Base-by-base conservation (phyloP, 192 early-diverging fungal species). In the Coemansia sp. region DNA sequence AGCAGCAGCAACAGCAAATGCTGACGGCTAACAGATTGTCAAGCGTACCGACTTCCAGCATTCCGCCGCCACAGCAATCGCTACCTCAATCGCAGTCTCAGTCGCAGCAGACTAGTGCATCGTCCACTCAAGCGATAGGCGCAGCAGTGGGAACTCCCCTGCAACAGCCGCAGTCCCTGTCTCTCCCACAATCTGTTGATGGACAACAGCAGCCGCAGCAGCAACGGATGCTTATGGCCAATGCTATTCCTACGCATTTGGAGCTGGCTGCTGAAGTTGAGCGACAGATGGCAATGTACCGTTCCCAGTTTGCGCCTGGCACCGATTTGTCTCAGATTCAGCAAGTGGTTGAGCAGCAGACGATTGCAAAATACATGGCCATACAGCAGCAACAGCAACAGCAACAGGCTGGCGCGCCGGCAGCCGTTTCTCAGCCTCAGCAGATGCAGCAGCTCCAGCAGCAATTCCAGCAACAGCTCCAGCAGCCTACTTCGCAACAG, bases 171-270 rank as follows among this genome's bases (percentile, higher is more conserved):
- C 50, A 61, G 38, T 49, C 62, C 16, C 9, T 26, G 21, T 54
- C 43, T 16, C 41, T 45, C 26, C 60, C 38, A 42, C 37, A 26
- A 40, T 21, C 48, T 13, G 23, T 52, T 50, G 12, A 44, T 41
- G 44, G 23, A 19, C 70, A 60, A 49, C 59, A 58, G 52, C 67
- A 66, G 48, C 66, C 63, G 39, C 66, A 57, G 37, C 71, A 67
- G 61, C 77, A 65, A 61, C 74, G 72, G 6, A 67, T 70, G 60
- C 70, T 72, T 63, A 18, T 50, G 32, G 74, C 67, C 16, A 74
- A 72, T 0, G 47, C 41, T 32, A 48, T 79, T 1, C 68, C 72
- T 5, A 79, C 74, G 47, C 77, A 72, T 13, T 42, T 56, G 3
- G 77, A 74, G 23, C 16, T 65, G 8, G 65, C 63, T 6, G 57